phyloP scores from a whole-genome alignment of 2,329 filamentous ascomycete species.

The Phialocephala subalpina region DNA sequence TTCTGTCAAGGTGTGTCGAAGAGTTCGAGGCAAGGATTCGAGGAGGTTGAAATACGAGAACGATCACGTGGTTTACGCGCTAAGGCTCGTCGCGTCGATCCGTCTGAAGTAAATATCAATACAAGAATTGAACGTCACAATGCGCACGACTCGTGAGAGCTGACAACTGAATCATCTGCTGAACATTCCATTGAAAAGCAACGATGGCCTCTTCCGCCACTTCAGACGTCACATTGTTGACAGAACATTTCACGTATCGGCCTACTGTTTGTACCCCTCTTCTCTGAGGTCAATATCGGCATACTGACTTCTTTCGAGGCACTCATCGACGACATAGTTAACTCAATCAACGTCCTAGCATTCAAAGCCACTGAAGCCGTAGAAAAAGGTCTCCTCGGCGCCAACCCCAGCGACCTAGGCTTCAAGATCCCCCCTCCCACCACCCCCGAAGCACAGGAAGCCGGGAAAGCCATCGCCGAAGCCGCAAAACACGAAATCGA shows the following conservation, averaged over 20 bases:
- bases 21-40: background rate
- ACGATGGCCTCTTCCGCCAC: conserved; percentile 38
- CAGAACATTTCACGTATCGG: conserved; percentile 95
- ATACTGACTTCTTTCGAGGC: conserved; percentile 60
- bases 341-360: conserved; percentile 91
- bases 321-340: conserved; percentile 97
- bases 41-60: background rate
- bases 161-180: too few species aligned
- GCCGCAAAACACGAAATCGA: conserved; percentile 78
- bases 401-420: conserved; percentile 80
- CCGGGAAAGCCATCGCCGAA: conserved; percentile 51
- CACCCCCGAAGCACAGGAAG: conserved; percentile 50
- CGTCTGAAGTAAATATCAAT: conserved; percentile 2
- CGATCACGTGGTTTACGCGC: background rate
- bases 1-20: background rate
- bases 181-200: background rate
- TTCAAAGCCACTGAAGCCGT: conserved; percentile 89
- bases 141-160: background rate
- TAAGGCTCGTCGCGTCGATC: background rate
- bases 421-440: conserved; percentile 66
- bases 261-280: conserved; percentile 71
- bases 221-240: conserved; percentile 71
- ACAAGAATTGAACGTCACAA: background rate
- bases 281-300: conserved; percentile 7
- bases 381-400: conserved; percentile 80